Percentiles rank a stretch among this genome's conserved stretches.
Conservation (phyloP, 129 eudicot genomes). For the Mikania micrantha region DNA sequence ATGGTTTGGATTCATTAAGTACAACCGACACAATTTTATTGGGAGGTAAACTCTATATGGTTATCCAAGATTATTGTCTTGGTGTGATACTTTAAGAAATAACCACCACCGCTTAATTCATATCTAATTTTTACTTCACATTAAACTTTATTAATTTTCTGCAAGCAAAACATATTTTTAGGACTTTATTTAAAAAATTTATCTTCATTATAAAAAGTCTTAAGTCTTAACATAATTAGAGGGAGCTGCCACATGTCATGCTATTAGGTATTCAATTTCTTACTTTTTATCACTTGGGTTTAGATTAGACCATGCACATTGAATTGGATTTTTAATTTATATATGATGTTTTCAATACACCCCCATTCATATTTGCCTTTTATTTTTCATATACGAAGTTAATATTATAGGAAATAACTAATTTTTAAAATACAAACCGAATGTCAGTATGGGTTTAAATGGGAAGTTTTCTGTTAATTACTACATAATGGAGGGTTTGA, state of each 20-base stretch:
- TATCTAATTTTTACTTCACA: too few species aligned
- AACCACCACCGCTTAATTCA: background rate
- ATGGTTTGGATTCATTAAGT: slow-evolving; percentile 61
- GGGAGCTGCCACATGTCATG: background rate
- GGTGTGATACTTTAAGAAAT: background rate
- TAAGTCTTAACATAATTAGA: background rate
- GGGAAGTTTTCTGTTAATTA: background rate
- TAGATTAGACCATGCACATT: background rate
- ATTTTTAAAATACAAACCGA: background rate
- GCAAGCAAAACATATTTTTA: background rate
- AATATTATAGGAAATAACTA: too few species aligned
- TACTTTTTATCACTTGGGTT: background rate
- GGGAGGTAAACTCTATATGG: slow-evolving; percentile 55
- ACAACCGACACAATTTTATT: slow-evolving; percentile 55
- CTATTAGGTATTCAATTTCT: background rate
- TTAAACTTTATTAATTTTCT: too few species aligned
- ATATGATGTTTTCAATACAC: background rate
- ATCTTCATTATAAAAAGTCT: background rate
- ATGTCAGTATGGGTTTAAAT: background rate
- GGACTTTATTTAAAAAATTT: background rate
- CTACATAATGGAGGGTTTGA: too few species aligned
- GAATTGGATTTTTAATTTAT: background rate
- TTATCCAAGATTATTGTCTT: background rate
- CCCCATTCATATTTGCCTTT: background rate
- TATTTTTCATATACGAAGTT: too few species aligned